These are phyloP conservation scores for Neolentinus lepideus DNA, from an alignment of 1,284 basidiomycete genomes.

Conservation along the genomic window DNA sequence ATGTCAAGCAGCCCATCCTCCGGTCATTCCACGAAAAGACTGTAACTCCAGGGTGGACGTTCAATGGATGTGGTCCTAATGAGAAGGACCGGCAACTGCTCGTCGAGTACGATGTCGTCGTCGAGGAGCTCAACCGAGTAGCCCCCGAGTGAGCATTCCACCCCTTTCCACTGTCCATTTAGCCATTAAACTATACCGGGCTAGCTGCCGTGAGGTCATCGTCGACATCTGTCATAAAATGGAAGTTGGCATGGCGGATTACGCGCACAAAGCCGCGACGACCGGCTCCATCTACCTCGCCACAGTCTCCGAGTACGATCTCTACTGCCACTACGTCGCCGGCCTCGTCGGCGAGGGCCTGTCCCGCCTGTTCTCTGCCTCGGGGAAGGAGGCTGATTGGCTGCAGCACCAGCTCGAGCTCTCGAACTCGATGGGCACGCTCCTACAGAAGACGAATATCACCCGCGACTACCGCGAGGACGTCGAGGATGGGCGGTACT, in stretches of 20 bases:
- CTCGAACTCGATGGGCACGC: slow-evolving; percentile 93
- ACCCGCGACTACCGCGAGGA: slow-evolving; percentile 96
- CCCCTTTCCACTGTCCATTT: slow-evolving; percentile 4
- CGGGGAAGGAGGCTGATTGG: slow-evolving; percentile 77
- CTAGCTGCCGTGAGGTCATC: slow-evolving; percentile 79
- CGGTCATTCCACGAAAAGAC: slow-evolving; percentile 82
- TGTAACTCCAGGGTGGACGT: slow-evolving; percentile 84
- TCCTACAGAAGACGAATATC: slow-evolving; percentile 98
- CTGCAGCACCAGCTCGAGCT: slow-evolving; percentile 81
- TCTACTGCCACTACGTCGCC: slow-evolving; percentile 99
- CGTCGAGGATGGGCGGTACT: slow-evolving; percentile 77
- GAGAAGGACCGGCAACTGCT: slow-evolving; percentile 91
- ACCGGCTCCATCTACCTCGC: slow-evolving; percentile 65
- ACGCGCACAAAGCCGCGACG: slow-evolving; percentile 75
- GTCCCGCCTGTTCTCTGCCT: slow-evolving; percentile 85
- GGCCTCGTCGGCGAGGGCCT: slow-evolving; percentile 97
- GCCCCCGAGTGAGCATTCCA: slow-evolving; percentile 45
- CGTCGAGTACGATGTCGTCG: slow-evolving; percentile 80
- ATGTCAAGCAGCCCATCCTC: slow-evolving; percentile 82
- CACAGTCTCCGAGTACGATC: slow-evolving; percentile 82
- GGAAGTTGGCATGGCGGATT: slow-evolving; percentile 95
- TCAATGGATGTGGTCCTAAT: slow-evolving; percentile 74
- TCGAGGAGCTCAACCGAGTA: slow-evolving; percentile 76
- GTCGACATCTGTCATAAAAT: slow-evolving; percentile 81
- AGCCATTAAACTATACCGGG: neutral